Evolutionary conservation across 306 rosid species (phyloP).

Genomic region (Acacia melanoxylon): DNA sequence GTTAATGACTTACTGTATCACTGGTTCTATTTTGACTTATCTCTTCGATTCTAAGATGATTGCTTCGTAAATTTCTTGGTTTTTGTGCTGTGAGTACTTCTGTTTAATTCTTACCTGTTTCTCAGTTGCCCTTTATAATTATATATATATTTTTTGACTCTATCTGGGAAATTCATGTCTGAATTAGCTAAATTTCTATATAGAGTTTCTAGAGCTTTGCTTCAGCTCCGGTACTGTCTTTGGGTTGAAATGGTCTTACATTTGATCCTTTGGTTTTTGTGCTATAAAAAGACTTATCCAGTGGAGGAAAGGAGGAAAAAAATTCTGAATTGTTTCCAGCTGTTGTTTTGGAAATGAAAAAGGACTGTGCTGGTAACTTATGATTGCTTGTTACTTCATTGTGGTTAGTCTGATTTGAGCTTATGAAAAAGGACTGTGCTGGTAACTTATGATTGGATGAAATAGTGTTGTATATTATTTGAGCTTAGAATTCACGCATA

Average conservation of each 20-base stretch:
- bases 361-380: neutral
- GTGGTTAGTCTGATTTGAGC: neutral
- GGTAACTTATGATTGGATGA: neutral
- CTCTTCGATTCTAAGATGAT: neutral
- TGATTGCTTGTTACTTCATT: neutral
- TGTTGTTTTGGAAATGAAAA: neutral
- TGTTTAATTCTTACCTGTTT: neutral
- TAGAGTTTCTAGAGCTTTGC: neutral
- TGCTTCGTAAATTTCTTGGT: neutral
- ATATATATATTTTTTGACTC: neutral
- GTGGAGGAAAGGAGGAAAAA: neutral
- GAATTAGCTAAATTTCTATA: neutral
- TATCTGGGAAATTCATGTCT: neutral
- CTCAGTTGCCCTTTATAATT: neutral
- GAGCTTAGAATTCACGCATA: neutral
- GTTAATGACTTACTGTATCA: neutral
- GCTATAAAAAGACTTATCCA: neutral
- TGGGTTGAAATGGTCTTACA: neutral
- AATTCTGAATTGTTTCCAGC: neutral
- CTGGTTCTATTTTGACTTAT: neutral
- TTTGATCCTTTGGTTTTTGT: neutral
- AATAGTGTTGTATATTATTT: neutral
- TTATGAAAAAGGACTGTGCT: too few relatives aligned
- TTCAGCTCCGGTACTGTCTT: neutral
- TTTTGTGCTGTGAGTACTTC: conserved; percentile 3